Base-by-base conservation (phyloP, 768 basidiomycete species). In the Hypholoma fasciculare region DNA sequence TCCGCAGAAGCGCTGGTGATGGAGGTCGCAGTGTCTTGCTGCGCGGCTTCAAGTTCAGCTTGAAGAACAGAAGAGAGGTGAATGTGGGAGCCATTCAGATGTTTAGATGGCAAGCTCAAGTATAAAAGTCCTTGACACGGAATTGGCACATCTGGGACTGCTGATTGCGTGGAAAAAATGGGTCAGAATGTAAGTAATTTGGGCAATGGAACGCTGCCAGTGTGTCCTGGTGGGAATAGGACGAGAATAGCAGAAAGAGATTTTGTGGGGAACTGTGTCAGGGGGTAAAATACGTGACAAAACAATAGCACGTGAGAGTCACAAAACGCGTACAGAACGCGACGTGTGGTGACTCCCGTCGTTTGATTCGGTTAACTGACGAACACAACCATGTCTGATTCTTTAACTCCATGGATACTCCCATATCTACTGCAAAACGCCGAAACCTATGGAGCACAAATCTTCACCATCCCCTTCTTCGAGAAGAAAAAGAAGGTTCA, bases 401-500 rank as follows among this genome's bases (percentile, higher is more conserved):
- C 72, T 30, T 62, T 82, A 23, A 59, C 60, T 6, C 78, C 86
- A 19, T 91, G 89, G 89, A 79, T 91, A 8, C 69, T 71, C 26
- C 66, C 76, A 20, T 84, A 88, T 62, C 66, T 90, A 44, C 63
- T 82, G 23, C 63, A 67, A 7, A 64, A 81, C 12, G 85, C 82
- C 0, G 82, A 86, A 64, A 73, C 72, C 1, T 70, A 82, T 58
- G 88, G 88, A 7, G 79, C 72, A 7, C 72, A 81, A 38, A 52
- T 84, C 13, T 60, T 68, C 8, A 67, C 61, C 0, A 68, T 76
- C 13, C 78, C 79, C 1, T 46, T 55, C 0, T 65, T 67, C 30
- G 16, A 54, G 12, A 79, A 76, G 59, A 76, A 72, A 47, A 83
- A 75, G 63, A 87, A 77, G 61, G 84, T 82, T 0, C 89, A 90